These are phyloP conservation scores for Suhomyces guaymorum DNA, from an alignment of 1,139 yeast species.

Conservation along the genomic window DNA sequence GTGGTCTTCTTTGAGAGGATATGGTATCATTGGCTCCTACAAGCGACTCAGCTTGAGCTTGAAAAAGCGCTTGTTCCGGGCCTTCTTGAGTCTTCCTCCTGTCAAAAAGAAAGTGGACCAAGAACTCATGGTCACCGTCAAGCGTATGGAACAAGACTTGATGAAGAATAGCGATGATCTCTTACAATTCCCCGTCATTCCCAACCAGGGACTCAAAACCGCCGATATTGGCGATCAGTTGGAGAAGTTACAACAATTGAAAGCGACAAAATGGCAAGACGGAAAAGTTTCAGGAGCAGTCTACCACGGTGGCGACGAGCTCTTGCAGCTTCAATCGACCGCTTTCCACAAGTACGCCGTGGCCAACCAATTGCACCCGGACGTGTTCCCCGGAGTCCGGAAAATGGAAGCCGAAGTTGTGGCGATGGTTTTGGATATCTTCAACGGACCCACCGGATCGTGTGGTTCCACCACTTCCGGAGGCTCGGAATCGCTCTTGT, in stretches of 20 bases:
- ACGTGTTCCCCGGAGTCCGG: slow-evolving; percentile 93
- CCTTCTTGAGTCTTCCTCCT: slow-evolving; percentile 54
- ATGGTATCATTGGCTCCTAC: slow-evolving; percentile 39
- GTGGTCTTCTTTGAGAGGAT: slow-evolving; percentile 29
- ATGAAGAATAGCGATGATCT: slow-evolving; percentile 52
- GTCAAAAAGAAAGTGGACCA: slow-evolving; percentile 56
- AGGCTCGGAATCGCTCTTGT: slow-evolving; percentile 89
- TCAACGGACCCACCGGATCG: slow-evolving; percentile 70
- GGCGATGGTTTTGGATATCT: slow-evolving; percentile 79
- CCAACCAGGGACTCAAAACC: slow-evolving; percentile 55
- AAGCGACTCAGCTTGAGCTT: slow-evolving; percentile 14
- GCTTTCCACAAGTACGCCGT: slow-evolving; percentile 79
- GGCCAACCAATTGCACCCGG: slow-evolving; percentile 95
- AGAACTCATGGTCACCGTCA: slow-evolving; percentile 54
- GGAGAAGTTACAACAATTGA: slow-evolving; percentile 47
- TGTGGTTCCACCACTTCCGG: slow-evolving; percentile 95
- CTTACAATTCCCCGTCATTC: slow-evolving; percentile 53
- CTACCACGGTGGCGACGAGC: slow-evolving; percentile 85
- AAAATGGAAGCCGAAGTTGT: slow-evolving; percentile 97
- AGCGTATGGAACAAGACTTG: slow-evolving; percentile 53
- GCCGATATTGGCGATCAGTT: slow-evolving; percentile 48
- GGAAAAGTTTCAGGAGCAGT: slow-evolving; percentile 95
- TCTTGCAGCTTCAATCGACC: slow-evolving; percentile 68
- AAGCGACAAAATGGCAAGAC: slow-evolving; percentile 75
- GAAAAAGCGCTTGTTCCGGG: slow-evolving; percentile 27